Evolutionary conservation across 331 rosid species (phyloP), one percentile per base, ranked within the genome.

Genomic region (Cydonia oblonga): DNA sequence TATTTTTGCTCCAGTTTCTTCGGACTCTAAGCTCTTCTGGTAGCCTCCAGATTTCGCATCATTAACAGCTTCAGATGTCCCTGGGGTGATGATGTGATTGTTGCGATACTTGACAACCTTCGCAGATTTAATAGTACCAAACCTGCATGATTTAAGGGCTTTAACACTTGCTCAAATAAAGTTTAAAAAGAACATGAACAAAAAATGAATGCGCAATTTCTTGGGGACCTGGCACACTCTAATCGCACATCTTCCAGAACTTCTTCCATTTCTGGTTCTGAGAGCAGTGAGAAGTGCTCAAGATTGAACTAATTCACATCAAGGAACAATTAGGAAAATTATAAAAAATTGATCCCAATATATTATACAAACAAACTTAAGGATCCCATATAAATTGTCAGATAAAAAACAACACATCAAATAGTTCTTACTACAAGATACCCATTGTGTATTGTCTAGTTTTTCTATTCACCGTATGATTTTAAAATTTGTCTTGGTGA

Each of bases 171-270:
- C 49, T 65, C 49, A 9, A 66, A 25, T 9, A 33, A 12, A n/a
- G 6, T 23, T 28, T 9, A 63, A 15, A 42, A 38, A 67, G 42
- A 70, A 53, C 7, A 65, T 70, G 56, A 57, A 57, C 23, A 44
- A 63, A 63, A 77, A 25, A 53, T 19, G 20, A 68, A 80, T 42
- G 16, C 2, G 44, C 66, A 23, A 73, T 66, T 38, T 78, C 65
- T 81, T 73, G 8, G 38, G 85, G 72, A 95, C 96, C 99, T 91
- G 78, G 93, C 86, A 86, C 99, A 95, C 81, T 95, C 99, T 82
- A 86, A 76, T 42, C 99, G 96, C 69, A 95, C 76, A 75, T 95
- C 99, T 83, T 87, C 96, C 80, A 90, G 76, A 71, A 88, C 77
- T 71, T 95, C 96, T 76, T 86, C 87, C 4, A 83, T 78, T 71